Base-by-base conservation (phyloP, 768 basidiomycete genomes). In the Leucocoprinus sp. region DNA sequence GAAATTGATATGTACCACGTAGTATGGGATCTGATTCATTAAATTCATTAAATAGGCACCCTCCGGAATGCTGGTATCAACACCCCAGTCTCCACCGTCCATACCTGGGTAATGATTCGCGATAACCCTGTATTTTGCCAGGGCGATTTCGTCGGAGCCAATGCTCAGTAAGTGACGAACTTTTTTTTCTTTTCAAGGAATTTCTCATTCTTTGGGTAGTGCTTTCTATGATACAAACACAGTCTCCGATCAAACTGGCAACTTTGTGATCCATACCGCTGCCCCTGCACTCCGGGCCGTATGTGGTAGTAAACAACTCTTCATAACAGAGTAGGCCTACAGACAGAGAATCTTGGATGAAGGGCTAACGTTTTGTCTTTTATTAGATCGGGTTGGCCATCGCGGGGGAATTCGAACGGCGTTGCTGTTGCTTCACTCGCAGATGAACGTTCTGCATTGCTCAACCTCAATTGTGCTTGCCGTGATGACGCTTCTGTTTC, bases 331-430 rank as follows among this genome's bases (percentile, higher is more conserved):
- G 65, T 67, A 45, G 11, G 59, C 37, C 2, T 15, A 23, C 12
- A 23, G 11, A 28, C 15, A 17, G 11, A 11, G 19, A 11, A 22
- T 22, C 19, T 24, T 3, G 26, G 26, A 5, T 27, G 5, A 27
- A 27, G 5, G 26, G 26, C 11, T 5, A 21, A 11, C 21, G n/a
- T 23, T 11, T 9, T 39, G 22, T 23, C 2, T 3, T n/a, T n/a
- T 23, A 4, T 22, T 33, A 66, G 65, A 54, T 60, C 65, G 21
- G 69, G 67, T 21, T 70, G 66, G 67, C 66, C 69, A 11, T 69
- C 69, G 7, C 58, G 66, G 19, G 69, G 69, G 4, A 38, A 46
- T 4, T 50, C 41, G 8, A 50, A 52, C 29, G 61, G 64, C 17
- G 55, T 38, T 0, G 68, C 64, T 1, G 61, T 59, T 4, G 54